Base-by-base conservation (phyloP, 2,329 filamentous ascomycete genomes). In the Verticillium tricorpus region DNA sequence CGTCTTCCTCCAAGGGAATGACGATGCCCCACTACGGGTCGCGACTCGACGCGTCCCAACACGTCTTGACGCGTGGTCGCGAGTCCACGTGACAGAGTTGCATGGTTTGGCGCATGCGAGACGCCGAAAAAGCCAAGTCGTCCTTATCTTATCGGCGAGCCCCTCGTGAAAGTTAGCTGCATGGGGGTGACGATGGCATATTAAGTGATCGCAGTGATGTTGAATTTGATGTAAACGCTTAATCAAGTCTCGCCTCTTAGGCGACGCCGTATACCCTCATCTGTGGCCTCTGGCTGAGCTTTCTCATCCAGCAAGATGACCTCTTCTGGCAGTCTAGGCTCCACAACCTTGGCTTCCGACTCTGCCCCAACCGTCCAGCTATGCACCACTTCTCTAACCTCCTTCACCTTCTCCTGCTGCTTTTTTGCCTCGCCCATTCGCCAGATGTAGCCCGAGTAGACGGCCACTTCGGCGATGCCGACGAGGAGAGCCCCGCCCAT, bases 371-470 rank as follows among this genome's bases (percentile, higher is more conserved):
- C 76, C 0, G 90, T 82, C 91, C 91, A 93, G 2, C 87, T 92
- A 65, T 89, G 82, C 19, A 91, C 76, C 32, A 94, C 83, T 70
- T 91, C 79, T 73, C 87, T 91, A 19, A 85, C 80, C 74, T 93
- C 91, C 40, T 82, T 82, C 52, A 82, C 77, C 61, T 79, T 82
- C 62, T 79, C 81, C 65, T 90, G 87, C 66, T 82, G 85, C 65
- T 80, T 79, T 71, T 89, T 91, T 1, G 89, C 88, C 67, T 92
- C 83, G 1, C 82, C 80, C 68, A 93, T 81, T 64, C 89, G 85
- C 79, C 89, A 86, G 55, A 92, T 80, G 70, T 93, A 95, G 5
- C 88, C 89, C 8, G 84, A 83, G 70, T 94, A 94, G 6, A 95
- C 88, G 1, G 84, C 88, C 1, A 94, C 89, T 73, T 95, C 91